Conservation (phyloP, 495 filamentous ascomycete species). For the Terfezia boudieri region DNA sequence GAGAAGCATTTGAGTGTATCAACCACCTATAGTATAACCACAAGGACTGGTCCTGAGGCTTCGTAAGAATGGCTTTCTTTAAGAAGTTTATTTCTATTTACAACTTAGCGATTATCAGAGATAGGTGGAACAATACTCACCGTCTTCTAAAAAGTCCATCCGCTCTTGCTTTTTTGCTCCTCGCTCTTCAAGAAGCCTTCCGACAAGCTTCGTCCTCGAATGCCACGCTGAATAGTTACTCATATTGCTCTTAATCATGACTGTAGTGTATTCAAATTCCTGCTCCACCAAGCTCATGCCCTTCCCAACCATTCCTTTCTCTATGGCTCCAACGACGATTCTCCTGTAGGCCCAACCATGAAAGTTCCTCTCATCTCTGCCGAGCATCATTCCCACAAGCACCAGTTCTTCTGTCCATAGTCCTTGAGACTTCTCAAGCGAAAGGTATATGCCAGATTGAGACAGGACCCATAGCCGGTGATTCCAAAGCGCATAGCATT, state of each 20-base stretch:
- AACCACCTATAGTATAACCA: constrained; percentile 92
- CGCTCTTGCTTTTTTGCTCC: constrained; percentile 37
- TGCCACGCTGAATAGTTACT: constrained; percentile 98
- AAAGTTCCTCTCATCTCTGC: constrained; percentile 74
- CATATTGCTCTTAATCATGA: constrained; percentile 59
- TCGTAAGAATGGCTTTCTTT: constrained; percentile 53
- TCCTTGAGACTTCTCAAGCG: constrained; percentile 27
- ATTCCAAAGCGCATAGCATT: constrained; percentile 99
- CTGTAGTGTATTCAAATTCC: constrained; percentile 76
- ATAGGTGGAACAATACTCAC: constrained; percentile 21
- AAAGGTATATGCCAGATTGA: constrained; percentile 20
- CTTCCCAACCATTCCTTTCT: constrained; percentile 25
- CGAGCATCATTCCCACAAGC: constrained; percentile 67
- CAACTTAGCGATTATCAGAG: no score
- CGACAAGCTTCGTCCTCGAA: constrained; percentile 61
- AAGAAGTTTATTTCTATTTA: constrained; percentile 48
- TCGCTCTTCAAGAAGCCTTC: constrained; percentile 46
- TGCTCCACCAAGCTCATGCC: constrained; percentile 39
- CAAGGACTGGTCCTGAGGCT: constrained; percentile 73
- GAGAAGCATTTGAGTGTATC: constrained; percentile 33
- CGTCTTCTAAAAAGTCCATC: constrained; percentile 46
- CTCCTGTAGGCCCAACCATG: constrained; percentile 91
- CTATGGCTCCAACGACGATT: constrained; percentile 44
- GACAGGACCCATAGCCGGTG: constrained; percentile 70
- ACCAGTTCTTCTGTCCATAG: constrained; percentile 70